Evolutionary conservation across 2,329 filamentous ascomycete genomes (phyloP).

Genomic region (Myrmaecium sp.): DNA sequence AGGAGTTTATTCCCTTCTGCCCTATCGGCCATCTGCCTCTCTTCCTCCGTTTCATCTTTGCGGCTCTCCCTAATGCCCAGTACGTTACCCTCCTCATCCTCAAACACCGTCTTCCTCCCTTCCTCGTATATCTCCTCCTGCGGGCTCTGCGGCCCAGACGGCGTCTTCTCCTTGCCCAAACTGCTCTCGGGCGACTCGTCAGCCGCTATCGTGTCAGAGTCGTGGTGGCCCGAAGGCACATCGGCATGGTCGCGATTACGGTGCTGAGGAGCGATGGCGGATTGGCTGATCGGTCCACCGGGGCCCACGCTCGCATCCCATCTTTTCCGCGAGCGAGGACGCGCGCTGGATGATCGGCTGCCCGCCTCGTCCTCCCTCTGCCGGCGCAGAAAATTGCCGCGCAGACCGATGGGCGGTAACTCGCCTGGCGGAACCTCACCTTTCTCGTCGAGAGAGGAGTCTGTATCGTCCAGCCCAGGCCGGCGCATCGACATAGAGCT

Average conservation of each 20-base stretch:
- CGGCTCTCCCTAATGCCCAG: constrained; percentile 43
- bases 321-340: constrained; percentile 39
- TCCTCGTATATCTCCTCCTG: constrained; percentile 62
- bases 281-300: constrained; percentile 77
- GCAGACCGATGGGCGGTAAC: constrained; percentile 52
- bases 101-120: constrained; percentile 61
- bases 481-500: constrained; percentile 58
- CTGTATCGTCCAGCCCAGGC: constrained; percentile 44
- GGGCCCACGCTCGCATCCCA: constrained; percentile 57
- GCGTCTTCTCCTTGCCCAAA: constrained; percentile 17
- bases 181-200: constrained; percentile 21
- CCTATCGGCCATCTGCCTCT: constrained; percentile 44
- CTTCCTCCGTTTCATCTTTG: constrained; percentile 28
- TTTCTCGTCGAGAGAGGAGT: constrained; percentile 39
- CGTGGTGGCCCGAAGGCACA: constrained; percentile 20
- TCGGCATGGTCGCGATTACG: constrained; percentile 10
- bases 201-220: constrained; percentile 27
- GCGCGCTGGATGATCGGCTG: constrained; percentile 38
- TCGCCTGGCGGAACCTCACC: constrained; percentile 50
- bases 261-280: constrained; percentile 67
- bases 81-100: constrained; percentile 78
- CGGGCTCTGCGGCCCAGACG: constrained; percentile 14
- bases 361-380: constrained; percentile 57
- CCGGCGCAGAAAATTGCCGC: constrained; percentile 63
- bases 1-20: constrained; percentile 35